Percentiles rank a stretch among this genome's conserved stretches.
Conservation (phyloP, 2,329 filamentous ascomycete species). For the Pseudocercospora cruenta region DNA sequence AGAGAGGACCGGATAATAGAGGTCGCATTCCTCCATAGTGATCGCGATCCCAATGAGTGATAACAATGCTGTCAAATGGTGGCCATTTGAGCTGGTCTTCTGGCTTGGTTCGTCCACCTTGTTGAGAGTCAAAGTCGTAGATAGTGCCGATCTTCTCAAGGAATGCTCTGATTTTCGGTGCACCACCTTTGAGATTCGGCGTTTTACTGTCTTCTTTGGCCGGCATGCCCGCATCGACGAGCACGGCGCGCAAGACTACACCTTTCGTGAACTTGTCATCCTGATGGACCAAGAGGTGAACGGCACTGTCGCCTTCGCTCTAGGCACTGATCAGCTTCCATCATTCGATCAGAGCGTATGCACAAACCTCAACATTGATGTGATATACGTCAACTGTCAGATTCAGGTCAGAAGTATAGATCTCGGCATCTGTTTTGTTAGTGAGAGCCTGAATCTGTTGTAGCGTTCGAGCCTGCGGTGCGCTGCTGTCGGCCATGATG, state of each 20-base stretch:
- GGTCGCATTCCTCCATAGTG: background rate
- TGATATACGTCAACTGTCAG: background rate
- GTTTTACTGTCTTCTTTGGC: background rate
- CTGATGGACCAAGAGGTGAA: background rate
- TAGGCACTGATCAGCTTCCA: background rate
- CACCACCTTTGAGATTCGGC: too few species aligned
- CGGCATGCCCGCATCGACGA: background rate
- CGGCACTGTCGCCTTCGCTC: background rate
- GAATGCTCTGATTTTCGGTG: background rate
- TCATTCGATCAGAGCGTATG: background rate
- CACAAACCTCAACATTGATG: conserved; percentile 2
- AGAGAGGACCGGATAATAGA: background rate
- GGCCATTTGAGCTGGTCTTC: background rate
- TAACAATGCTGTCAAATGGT: background rate
- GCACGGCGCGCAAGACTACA: background rate
- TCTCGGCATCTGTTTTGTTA: background rate
- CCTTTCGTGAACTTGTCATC: background rate
- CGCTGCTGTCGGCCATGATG: too few species aligned
- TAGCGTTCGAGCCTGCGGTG: background rate
- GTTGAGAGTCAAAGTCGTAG: background rate
- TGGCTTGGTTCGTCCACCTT: background rate
- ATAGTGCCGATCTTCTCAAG: background rate
- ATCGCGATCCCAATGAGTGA: background rate
- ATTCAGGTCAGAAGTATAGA: background rate
- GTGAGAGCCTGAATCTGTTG: background rate